Evolutionary conservation across 371 early-diverging fungal genomes (phyloP).

Genomic region (Blakeslea trispora): DNA sequence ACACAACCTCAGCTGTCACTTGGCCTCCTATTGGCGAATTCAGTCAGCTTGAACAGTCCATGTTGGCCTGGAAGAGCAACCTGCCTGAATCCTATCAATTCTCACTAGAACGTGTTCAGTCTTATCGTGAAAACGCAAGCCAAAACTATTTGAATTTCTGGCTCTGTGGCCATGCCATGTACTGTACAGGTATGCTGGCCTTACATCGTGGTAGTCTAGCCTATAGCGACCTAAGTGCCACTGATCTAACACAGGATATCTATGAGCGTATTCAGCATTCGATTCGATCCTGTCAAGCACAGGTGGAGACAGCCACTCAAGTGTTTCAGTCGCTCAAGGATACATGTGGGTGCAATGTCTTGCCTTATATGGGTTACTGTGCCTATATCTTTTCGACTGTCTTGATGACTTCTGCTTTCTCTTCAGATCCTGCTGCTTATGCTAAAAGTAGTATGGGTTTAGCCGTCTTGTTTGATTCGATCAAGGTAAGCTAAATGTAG

Average conservation of each 20-base stretch:
- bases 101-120: slow-evolving; percentile 19
- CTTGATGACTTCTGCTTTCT: slow-evolving; percentile 48
- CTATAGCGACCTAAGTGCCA: slow-evolving; percentile 33
- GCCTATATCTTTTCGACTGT: slow-evolving; percentile 51
- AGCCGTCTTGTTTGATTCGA: slow-evolving; percentile 28
- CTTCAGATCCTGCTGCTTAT: slow-evolving; percentile 35
- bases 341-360: slow-evolving; percentile 38
- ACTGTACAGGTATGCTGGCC: slow-evolving; percentile 39
- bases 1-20: slow-evolving; percentile 21
- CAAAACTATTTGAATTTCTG: slow-evolving; percentile 39
- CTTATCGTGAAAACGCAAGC: slow-evolving; percentile 32
- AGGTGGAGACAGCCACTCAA: slow-evolving; percentile 37
- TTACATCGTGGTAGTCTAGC: slow-evolving; percentile 49
- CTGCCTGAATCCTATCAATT: slow-evolving; percentile 38
- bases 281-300: slow-evolving; percentile 32
- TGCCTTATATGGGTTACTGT: slow-evolving; percentile 52
- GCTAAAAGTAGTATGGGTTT: slow-evolving; percentile 36
- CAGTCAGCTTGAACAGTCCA: slow-evolving; percentile 35
- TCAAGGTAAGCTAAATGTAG: slow-evolving; percentile 25
- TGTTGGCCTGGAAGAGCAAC: slow-evolving; percentile 36
- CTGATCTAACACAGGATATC: slow-evolving; percentile 19
- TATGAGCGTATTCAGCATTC: slow-evolving; percentile 32
- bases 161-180: slow-evolving; percentile 44
- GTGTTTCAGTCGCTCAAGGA: slow-evolving; percentile 39
- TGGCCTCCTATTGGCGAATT: slow-evolving; percentile 60